phyloP scores from a whole-genome alignment of 108 stramenopile species.

The Discostella pseudostelligera region DNA sequence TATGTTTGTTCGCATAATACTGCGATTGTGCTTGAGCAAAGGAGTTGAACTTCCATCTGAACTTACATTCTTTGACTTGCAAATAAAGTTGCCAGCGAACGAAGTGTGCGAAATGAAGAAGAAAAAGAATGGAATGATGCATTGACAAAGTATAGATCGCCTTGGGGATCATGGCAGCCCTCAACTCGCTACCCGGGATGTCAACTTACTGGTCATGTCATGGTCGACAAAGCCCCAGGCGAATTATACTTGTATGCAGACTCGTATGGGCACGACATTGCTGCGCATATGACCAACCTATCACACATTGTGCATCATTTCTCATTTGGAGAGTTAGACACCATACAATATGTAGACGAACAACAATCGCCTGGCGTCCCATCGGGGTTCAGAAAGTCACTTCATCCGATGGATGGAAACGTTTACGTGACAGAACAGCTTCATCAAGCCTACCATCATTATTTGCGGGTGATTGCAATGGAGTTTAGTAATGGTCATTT shows the following conservation, averaged over 20 bases:
- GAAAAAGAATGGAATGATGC: constrained; percentile 63
- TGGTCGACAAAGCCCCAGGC: constrained; percentile 91
- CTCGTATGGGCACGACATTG: constrained; percentile 81
- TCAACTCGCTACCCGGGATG: constrained; percentile 80
- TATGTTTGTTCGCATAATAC: constrained; percentile 15
- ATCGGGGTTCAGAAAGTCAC: constrained; percentile 45
- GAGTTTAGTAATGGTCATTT: constrained; percentile 47
- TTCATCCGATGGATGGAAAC: constrained; percentile 81
- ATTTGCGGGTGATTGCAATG: constrained; percentile 88
- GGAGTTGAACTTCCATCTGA: background rate
- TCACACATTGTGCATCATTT: constrained; percentile 87
- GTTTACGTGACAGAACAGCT: constrained; percentile 65
- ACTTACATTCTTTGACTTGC: background rate
- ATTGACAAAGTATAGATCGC: constrained; percentile 41
- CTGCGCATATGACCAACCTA: constrained; percentile 84
- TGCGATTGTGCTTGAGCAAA: background rate
- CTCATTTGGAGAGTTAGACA: constrained; percentile 69
- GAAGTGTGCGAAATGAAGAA: constrained; percentile 49
- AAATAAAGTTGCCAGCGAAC: constrained; percentile 31
- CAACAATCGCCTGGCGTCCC: constrained; percentile 18
- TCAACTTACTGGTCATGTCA: constrained; percentile 61
- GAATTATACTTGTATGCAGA: constrained; percentile 93
- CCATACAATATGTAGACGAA: constrained; percentile 17
- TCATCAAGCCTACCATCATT: constrained; percentile 95
- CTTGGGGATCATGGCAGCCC: constrained; percentile 35